Percentiles rank a stretch among this genome's conserved stretches.
These are phyloP conservation scores for Herpotrichia juniperi DNA, from an alignment of 2,329 filamentous ascomycete genomes.

Conservation along the genomic window DNA sequence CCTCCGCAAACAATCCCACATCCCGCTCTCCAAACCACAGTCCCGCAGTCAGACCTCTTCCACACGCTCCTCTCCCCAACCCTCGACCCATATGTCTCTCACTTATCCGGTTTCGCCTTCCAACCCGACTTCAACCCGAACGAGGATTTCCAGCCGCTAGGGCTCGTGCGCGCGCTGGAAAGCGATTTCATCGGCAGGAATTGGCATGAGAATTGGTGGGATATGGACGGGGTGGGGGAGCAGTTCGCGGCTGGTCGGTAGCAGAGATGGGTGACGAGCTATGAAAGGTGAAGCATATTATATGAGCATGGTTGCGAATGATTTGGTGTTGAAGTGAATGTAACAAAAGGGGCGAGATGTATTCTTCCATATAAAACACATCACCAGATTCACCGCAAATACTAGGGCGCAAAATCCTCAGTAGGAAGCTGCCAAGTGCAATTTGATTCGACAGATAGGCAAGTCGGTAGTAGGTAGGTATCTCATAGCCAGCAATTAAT, in stretches of 20 bases:
- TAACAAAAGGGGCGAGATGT: too few species aligned
- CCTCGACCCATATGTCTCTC: conserved; percentile 20
- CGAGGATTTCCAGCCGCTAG: conserved; percentile 28
- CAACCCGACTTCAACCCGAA: conserved; percentile 20
- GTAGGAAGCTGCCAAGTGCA: background rate
- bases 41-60: background rate
- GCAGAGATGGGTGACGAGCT: too few species aligned
- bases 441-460: background rate
- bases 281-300: too few species aligned
- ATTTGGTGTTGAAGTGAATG: too few species aligned
- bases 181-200: conserved; percentile 36
- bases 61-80: background rate
- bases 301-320: too few species aligned
- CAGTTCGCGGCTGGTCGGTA: too few species aligned
- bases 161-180: conserved; percentile 34
- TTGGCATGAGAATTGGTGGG: conserved; percentile 38
- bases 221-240: conserved; percentile 22
- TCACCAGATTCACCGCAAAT: too few species aligned
- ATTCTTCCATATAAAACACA: too few species aligned
- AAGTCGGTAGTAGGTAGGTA: background rate
- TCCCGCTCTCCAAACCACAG: too few species aligned
- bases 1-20: background rate
- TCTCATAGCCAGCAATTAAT: conserved; percentile 1
- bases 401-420: too few species aligned
- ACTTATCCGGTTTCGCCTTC: conserved; percentile 17